Conservation (phyloP, 2,329 filamentous ascomycete species). For the Paecilomyces sp. region DNA sequence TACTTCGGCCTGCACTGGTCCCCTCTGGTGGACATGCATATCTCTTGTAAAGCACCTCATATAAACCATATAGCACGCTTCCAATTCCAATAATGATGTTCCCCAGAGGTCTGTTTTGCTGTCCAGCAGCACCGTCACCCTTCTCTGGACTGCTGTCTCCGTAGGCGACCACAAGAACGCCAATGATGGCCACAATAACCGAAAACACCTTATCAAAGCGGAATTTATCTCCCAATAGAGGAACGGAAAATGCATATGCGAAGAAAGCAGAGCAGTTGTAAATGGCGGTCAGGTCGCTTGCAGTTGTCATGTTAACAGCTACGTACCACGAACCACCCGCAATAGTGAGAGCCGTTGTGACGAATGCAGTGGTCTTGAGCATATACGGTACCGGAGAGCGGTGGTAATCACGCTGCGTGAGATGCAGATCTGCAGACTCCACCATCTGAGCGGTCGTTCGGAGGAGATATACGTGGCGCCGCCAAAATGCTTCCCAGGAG, state of each 20-base stretch:
- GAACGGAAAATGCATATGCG: constrained; percentile 93
- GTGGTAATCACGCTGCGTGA: constrained; percentile 36
- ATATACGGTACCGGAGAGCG: constrained; percentile 63
- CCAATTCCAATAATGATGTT: constrained; percentile 90
- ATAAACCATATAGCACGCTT: constrained; percentile 88
- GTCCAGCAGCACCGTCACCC: constrained; percentile 27
- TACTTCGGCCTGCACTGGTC: constrained; percentile 74
- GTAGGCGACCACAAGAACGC: constrained; percentile 92
- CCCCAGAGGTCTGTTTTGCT: constrained; percentile 65
- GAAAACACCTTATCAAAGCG: constrained; percentile 78
- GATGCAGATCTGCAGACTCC: constrained; percentile 65
- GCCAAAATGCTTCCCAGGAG: constrained; percentile 82
- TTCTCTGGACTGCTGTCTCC: constrained; percentile 62
- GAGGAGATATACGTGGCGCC: constrained; percentile 57
- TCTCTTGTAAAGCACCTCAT: constrained; percentile 94
- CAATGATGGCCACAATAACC: constrained; percentile 77
- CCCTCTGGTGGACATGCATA: constrained; percentile 90
- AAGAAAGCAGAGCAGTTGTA: constrained; percentile 99
- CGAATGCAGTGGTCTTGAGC: constrained; percentile 66
- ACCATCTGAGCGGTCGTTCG: constrained; percentile 76
- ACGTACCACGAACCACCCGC: constrained; percentile 94
- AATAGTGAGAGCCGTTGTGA: constrained; percentile 80
- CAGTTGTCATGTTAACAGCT: constrained; percentile 85
- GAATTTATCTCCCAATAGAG: constrained; percentile 76
- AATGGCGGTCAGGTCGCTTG: constrained; percentile 90